These are phyloP conservation scores for Penicillium psychrofluorescens DNA, from an alignment of 495 filamentous ascomycete species.

Conservation along the genomic window DNA sequence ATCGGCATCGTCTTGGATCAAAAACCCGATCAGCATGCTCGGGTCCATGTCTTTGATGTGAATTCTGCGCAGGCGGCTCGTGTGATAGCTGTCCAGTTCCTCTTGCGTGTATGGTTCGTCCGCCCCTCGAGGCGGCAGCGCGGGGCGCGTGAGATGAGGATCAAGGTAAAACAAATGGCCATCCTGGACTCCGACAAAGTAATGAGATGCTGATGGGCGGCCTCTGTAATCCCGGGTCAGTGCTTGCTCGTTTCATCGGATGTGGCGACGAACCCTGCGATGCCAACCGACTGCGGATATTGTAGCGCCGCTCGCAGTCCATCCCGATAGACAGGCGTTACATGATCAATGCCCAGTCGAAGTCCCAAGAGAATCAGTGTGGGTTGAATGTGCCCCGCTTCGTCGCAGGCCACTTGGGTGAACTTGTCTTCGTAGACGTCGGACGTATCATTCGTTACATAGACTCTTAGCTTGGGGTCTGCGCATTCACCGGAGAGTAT, in stretches of 20 bases:
- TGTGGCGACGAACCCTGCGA: constrained; percentile 69
- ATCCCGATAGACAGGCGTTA: constrained; percentile 89
- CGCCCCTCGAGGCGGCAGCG: constrained; percentile 49
- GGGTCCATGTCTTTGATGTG: constrained; percentile 93
- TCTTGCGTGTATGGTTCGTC: constrained; percentile 52
- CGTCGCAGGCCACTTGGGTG: constrained; percentile 60
- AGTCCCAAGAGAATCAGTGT: constrained; percentile 85
- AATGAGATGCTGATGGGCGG: constrained; percentile 89
- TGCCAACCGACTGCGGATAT: constrained; percentile 85
- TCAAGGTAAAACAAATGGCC: constrained; percentile 90
- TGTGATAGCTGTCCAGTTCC: constrained; percentile 82
- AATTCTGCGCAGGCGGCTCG: constrained; percentile 70
- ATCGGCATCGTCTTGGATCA: constrained; percentile 75
- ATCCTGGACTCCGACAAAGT: constrained; percentile 93
- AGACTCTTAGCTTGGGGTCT: constrained; percentile 61
- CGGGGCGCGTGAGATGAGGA: constrained; percentile 72
- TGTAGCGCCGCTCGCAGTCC: constrained; percentile 73
- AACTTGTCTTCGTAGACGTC: constrained; percentile 91
- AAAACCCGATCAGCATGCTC: constrained; percentile 96
- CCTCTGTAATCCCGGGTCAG: constrained; percentile 45
- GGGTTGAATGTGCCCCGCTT: constrained; percentile 61
- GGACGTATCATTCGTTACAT: constrained; percentile 80
- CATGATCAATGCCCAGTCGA: constrained; percentile 84
- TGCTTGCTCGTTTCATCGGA: too few species aligned
- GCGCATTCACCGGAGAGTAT: constrained; percentile 58